These are phyloP conservation scores for Acrodontium crateriforme DNA, from an alignment of 2,329 filamentous ascomycete species.

Conservation along the genomic window DNA sequence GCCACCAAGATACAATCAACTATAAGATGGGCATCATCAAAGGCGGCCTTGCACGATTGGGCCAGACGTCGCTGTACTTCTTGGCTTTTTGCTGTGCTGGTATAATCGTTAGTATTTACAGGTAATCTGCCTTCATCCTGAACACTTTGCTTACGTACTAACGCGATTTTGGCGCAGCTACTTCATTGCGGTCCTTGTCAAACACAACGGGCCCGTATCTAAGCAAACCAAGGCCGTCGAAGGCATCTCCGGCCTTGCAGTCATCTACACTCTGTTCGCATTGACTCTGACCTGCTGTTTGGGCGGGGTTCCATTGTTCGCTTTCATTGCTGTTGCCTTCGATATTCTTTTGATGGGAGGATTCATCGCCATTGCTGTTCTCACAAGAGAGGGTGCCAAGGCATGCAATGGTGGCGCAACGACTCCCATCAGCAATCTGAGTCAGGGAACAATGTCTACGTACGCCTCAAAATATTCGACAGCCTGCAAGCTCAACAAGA, in stretches of 20 bases:
- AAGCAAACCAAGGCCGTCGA: constrained; percentile 43
- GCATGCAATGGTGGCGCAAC: constrained; percentile 51
- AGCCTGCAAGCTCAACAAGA: constrained; percentile 65
- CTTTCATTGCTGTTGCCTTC: constrained; percentile 57
- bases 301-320: constrained; percentile 60
- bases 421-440: constrained; percentile 57
- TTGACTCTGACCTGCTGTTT: constrained; percentile 65
- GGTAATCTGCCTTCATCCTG: too few species aligned
- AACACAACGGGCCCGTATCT: constrained; percentile 47
- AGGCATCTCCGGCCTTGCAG: constrained; percentile 61
- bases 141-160: too few species aligned
- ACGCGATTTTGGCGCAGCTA: too few species aligned
- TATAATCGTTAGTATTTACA: too few species aligned
- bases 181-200: constrained; percentile 60
- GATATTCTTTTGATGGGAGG: constrained; percentile 62
- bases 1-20: too few species aligned
- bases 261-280: constrained; percentile 61
- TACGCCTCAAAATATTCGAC: constrained; percentile 37
- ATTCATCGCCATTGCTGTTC: constrained; percentile 69
- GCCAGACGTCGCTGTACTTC: constrained; percentile 56
- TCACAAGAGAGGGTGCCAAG: constrained; percentile 55
- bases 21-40: constrained; percentile 27
- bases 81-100: constrained; percentile 66
- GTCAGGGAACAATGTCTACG: constrained; percentile 33
- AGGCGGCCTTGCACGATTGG: constrained; percentile 51